A percentile compares a stretch with the other conserved stretches of the same genome.
Conservation (phyloP, 176 grass and related monocot genomes). For the Raddia distichophylla region DNA sequence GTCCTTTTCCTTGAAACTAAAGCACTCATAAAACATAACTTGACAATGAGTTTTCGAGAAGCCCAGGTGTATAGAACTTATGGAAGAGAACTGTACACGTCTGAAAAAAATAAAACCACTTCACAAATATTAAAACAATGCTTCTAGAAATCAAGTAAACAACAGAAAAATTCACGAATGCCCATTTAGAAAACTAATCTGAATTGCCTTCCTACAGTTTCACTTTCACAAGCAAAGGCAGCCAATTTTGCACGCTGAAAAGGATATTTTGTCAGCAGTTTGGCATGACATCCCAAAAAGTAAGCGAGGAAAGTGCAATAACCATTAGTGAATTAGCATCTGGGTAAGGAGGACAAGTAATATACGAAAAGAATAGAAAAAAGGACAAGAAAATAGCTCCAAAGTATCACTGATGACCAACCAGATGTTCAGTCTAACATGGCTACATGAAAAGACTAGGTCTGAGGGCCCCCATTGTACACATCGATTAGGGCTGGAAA, state of each 20-base stretch:
- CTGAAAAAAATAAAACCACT: not conserved
- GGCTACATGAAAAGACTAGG: constrained; percentile 33
- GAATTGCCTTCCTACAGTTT: not conserved
- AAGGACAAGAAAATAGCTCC: constrained; percentile 4
- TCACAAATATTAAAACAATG: not conserved
- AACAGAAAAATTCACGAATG: not conserved
- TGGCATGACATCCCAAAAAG: constrained; percentile 13
- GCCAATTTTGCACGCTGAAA: constrained; percentile 25
- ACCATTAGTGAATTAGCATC: constrained; percentile 16
- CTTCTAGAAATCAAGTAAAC: constrained; percentile 37
- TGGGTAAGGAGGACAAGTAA: constrained; percentile 10
- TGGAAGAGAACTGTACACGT: constrained; percentile 6
- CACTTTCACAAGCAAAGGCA: constrained; percentile 18
- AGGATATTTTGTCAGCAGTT: constrained; percentile 21
- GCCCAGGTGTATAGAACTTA: not conserved
- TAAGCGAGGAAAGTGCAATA: constrained; percentile 31
- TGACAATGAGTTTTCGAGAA: not conserved
- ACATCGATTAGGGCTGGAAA: constrained; percentile 30
- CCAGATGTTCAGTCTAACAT: constrained; percentile 32
- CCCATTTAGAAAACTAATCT: constrained; percentile 16
- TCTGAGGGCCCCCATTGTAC: constrained; percentile 8
- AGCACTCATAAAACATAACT: constrained; percentile 11
- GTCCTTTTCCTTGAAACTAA: not conserved
- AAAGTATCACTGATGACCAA: constrained; percentile 17
- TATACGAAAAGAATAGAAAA: constrained; percentile 15